Conservation (phyloP, 202 grass and related monocot species). For the Digitaria exilis region DNA sequence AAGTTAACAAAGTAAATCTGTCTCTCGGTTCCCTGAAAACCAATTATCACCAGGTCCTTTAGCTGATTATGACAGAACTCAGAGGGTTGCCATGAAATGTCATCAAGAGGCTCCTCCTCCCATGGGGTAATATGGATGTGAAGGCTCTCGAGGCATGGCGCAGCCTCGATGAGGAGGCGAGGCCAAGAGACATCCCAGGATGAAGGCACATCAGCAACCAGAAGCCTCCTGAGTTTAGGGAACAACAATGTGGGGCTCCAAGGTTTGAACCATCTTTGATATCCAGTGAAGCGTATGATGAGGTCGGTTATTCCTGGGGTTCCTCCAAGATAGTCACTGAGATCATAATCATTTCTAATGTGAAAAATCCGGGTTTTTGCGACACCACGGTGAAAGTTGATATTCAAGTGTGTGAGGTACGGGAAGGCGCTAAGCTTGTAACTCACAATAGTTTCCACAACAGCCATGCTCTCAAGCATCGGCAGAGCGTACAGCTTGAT, state of each 20-base stretch:
- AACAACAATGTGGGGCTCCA: neutral
- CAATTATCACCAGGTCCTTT: neutral
- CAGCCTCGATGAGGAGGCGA: neutral
- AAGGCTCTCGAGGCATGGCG: slow-evolving; percentile 18
- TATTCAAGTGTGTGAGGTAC: neutral
- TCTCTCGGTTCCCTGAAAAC: slow-evolving; percentile 17
- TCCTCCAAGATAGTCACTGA: neutral
- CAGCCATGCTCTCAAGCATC: slow-evolving; percentile 2
- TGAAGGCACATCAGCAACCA: slow-evolving; percentile 21
- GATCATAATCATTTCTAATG: neutral
- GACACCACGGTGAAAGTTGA: neutral
- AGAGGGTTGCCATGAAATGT: neutral
- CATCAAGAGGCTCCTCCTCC: neutral
- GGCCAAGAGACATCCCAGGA: slow-evolving; percentile 24
- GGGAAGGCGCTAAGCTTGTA: slow-evolving; percentile 1
- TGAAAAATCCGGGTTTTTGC: neutral
- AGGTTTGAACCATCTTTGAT: slow-evolving; percentile 12
- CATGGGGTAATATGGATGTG: slow-evolving; percentile 12
- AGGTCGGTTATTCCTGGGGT: neutral
- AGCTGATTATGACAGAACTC: neutral
- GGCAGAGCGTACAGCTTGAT: neutral
- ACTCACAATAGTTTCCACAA: neutral
- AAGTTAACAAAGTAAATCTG: slow-evolving; percentile 2
- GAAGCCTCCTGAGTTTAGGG: slow-evolving; percentile 17
- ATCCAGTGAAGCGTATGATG: neutral